These are phyloP conservation scores for Neofusicoccum cordaticola DNA, from an alignment of 2,329 filamentous ascomycete genomes.

Conservation along the genomic window DNA sequence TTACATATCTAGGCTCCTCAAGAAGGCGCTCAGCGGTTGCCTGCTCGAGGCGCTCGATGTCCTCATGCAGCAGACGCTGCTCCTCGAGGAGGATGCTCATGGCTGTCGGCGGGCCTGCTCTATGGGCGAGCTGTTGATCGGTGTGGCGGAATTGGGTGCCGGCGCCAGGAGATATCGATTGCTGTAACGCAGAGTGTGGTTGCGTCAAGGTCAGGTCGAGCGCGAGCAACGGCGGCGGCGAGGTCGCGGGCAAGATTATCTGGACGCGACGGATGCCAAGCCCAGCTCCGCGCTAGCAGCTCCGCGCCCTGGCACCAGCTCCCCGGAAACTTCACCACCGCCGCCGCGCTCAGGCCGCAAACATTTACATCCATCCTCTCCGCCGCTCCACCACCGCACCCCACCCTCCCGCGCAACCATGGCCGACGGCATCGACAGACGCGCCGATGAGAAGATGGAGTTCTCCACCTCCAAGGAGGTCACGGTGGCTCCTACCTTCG, in stretches of 20 bases:
- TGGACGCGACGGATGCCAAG: constrained; percentile 11
- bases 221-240: background rate
- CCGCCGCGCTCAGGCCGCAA: constrained; percentile 11
- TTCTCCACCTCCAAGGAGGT: constrained; percentile 98
- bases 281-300: background rate
- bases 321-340: constrained; percentile 16
- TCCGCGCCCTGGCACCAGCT: background rate
- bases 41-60: constrained; percentile 92
- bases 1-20: constrained; percentile 84
- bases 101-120: constrained; percentile 2
- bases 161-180: background rate
- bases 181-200: background rate
- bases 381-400: background rate
- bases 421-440: constrained; percentile 91
- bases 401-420: constrained; percentile 53
- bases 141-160: background rate
- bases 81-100: constrained; percentile 78
- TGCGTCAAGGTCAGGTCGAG: background rate
- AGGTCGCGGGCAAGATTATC: background rate
- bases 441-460: constrained; percentile 94
- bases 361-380: background rate
- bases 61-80: constrained; percentile 90
- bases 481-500: constrained; percentile 77
- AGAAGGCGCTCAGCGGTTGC: constrained; percentile 84
- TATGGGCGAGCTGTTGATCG: background rate